Evolutionary conservation across 495 filamentous ascomycete species (phyloP).

Genomic region (Echria macrotheca): DNA sequence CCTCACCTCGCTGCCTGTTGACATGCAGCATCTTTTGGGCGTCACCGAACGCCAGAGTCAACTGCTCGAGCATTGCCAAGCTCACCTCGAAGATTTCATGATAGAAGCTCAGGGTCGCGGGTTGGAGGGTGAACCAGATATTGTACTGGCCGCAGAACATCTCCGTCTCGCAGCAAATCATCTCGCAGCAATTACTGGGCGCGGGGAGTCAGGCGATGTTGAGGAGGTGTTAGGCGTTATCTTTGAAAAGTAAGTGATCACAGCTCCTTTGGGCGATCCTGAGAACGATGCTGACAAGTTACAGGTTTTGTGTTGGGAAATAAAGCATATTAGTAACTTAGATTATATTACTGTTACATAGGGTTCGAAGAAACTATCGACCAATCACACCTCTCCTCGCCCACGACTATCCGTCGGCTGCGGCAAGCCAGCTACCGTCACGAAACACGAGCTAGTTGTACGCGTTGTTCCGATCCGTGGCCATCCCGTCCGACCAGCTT

Average conservation of each 20-base stretch:
- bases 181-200: conserved; percentile 81
- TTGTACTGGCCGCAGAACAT: conserved; percentile 92
- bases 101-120: conserved; percentile 28
- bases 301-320: conserved; percentile 31
- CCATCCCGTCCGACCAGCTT: neutral
- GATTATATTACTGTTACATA: no score
- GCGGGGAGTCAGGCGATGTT: conserved; percentile 82
- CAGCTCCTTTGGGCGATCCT: neutral
- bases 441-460: no score
- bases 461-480: no score
- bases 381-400: conserved; percentile 1
- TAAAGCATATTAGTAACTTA: neutral
- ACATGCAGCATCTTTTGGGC: conserved; percentile 75
- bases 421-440: neutral
- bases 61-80: conserved; percentile 66
- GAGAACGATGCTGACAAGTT: neutral
- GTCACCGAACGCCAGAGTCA: conserved; percentile 85
- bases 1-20: conserved; percentile 60
- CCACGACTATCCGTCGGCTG: no score
- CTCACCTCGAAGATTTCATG: conserved; percentile 67
- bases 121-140: conserved; percentile 41
- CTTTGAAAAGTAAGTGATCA: conserved; percentile 89
- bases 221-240: conserved; percentile 96
- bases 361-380: neutral
- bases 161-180: conserved; percentile 75